Percentiles rank a stretch among this genome's conserved stretches.
Evolutionary conservation across 805 yeast species (phyloP).

Genomic region (Candida chauliodis): DNA sequence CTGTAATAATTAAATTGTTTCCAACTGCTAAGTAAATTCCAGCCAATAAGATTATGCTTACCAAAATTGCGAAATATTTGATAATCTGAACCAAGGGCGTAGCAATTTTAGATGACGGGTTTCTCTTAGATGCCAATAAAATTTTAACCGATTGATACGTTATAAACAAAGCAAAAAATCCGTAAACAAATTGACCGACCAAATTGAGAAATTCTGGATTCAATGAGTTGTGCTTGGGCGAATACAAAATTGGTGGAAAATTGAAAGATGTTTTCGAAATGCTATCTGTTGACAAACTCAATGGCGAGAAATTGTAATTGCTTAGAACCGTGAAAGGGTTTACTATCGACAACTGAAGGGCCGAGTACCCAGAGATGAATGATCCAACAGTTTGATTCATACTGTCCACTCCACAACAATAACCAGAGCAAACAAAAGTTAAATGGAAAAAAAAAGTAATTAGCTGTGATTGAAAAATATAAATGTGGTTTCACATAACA

Average conservation of each 20-base stretch:
- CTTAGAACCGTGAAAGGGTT: not conserved
- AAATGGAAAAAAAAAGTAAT: no score
- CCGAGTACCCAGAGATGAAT: constrained; percentile 3
- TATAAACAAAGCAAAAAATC: constrained; percentile 8
- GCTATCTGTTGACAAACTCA: not conserved
- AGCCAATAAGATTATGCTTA: constrained; percentile 11
- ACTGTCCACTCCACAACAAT: no score
- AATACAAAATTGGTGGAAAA: constrained; percentile 18
- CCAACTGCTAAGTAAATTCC: not conserved
- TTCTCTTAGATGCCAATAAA: constrained; percentile 11
- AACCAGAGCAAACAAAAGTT: no score
- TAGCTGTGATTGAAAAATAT: no score
- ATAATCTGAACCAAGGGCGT: constrained; percentile 12
- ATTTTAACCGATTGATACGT: constrained; percentile 13
- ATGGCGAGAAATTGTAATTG: not conserved
- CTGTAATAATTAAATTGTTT: constrained; percentile 1
- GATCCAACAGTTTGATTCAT: not conserved
- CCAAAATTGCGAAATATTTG: constrained; percentile 14
- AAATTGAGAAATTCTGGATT: constrained; percentile 29
- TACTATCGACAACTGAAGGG: not conserved
- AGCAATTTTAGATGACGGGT: constrained; percentile 13
- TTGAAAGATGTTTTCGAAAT: not conserved
- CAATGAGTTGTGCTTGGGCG: constrained; percentile 20
- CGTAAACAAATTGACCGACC: constrained; percentile 5
- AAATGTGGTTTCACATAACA: no score